These are phyloP conservation scores for Anacardium occidentale DNA, from an alignment of 345 rosid species.

Conservation along the genomic window DNA sequence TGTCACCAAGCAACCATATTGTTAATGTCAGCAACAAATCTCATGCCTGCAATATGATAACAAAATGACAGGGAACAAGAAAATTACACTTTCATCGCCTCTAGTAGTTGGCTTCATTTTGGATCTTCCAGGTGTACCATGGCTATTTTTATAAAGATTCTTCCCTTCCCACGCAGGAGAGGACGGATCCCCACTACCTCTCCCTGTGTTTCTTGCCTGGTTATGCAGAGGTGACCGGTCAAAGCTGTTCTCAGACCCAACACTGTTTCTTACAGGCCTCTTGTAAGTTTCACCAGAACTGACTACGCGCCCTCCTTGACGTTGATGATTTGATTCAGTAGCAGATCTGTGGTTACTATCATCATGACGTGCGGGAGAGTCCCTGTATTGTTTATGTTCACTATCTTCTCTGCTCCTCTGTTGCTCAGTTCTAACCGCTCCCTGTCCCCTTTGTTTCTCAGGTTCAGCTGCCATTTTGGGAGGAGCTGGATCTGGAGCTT, in stretches of 20 bases:
- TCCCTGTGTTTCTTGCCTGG: conserved; percentile 43
- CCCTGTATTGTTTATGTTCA: conserved; percentile 36
- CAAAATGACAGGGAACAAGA: conserved; percentile 12
- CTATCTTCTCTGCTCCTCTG: conserved; percentile 44
- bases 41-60: not conserved
- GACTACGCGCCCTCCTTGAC: conserved; percentile 48
- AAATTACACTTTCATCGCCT: conserved; percentile 72
- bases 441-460: conserved; percentile 38
- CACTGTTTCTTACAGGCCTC: conserved; percentile 44
- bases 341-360: conserved; percentile 33
- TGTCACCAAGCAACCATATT: conserved; percentile 23
- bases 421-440: conserved; percentile 38
- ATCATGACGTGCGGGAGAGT: conserved; percentile 48
- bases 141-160: conserved; percentile 48
- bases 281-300: conserved; percentile 40
- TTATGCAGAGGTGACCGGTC: conserved; percentile 66
- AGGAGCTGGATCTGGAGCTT: conserved; percentile 40
- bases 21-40: not conserved
- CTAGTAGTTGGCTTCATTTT: conserved; percentile 40
- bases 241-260: conserved; percentile 55
- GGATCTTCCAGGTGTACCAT: conserved; percentile 65
- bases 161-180: conserved; percentile 64
- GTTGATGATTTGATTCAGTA: conserved; percentile 39
- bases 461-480: conserved; percentile 43
- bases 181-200: conserved; percentile 34